These are phyloP conservation scores for Deinandra increscens DNA, from an alignment of 129 eudicot species.

Conservation along the genomic window DNA sequence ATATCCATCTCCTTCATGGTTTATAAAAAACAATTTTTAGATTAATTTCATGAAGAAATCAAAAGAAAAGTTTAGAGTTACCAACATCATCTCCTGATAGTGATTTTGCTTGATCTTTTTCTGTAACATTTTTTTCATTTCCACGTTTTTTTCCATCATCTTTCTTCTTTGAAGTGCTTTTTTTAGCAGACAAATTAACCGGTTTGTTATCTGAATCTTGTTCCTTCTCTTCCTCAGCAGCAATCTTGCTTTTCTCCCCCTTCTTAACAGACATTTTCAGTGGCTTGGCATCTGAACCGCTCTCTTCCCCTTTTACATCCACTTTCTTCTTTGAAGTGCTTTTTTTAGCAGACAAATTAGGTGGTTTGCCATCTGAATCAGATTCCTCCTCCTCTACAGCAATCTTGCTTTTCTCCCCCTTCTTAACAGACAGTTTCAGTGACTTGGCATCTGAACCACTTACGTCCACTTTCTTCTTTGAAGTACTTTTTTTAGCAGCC, in stretches of 20 bases:
- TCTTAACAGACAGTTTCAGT: slow-evolving; percentile 31
- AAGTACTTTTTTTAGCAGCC: slow-evolving; percentile 40
- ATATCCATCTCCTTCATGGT: slow-evolving; percentile 46
- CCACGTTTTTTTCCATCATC: slow-evolving; percentile 50
- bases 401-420: slow-evolving; percentile 27
- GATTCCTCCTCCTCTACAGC: slow-evolving; percentile 15
- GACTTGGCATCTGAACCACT: slow-evolving; percentile 49
- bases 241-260: slow-evolving; percentile 24
- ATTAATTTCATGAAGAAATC: background rate
- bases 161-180: slow-evolving; percentile 33
- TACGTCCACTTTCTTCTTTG: slow-evolving; percentile 5
- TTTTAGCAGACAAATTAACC: slow-evolving; percentile 38
- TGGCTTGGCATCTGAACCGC: slow-evolving; percentile 48
- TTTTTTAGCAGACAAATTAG: slow-evolving; percentile 42
- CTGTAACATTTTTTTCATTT: slow-evolving; percentile 45
- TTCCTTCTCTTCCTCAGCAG: slow-evolving; percentile 33
- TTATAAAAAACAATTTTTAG: background rate
- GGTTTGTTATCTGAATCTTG: slow-evolving; percentile 47
- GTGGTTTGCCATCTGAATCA: slow-evolving; percentile 36
- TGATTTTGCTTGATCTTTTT: slow-evolving; percentile 45
- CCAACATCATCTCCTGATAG: slow-evolving; percentile 43
- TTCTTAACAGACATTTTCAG: slow-evolving; percentile 33
- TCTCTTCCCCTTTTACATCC: slow-evolving; percentile 29
- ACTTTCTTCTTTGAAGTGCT: slow-evolving; percentile 39
- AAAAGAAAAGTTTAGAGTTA: slow-evolving; percentile 16